Evolutionary conservation across 2,329 filamentous ascomycete genomes (phyloP), one percentile per base, ranked within the genome.

Genomic region (Cladosporium sphaerospermum): DNA sequence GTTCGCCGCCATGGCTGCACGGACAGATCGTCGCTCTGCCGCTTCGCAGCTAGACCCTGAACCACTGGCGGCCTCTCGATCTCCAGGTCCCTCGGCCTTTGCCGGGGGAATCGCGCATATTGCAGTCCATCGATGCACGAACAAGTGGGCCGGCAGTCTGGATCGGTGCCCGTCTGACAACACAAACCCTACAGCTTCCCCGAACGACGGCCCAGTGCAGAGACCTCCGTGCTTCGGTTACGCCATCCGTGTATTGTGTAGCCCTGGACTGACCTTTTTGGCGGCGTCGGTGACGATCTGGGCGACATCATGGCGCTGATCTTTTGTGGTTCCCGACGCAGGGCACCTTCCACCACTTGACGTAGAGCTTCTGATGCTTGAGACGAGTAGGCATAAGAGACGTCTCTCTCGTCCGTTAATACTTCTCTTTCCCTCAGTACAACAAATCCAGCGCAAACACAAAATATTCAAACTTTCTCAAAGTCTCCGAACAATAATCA

Each of bases 271-370:
- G 4, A 36, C n/a, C 34, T 11, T n/a, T 36, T 49, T 42, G 46
- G 34, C 47, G 39, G 39, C 39, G 36, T n/a, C 34, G 44, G 48
- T 51, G 48, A 51, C 48, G 48, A 51, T 34, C 28, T 19, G 28
- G 23, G 40, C 36, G 36, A 31, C 48, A 51, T 51, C 48, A 51
- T 51, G 10, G 16, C 19, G 48, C 14, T n/a, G 47, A 50, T 50
- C 47, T 50, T 49, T 43, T 33, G 39, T 32, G 48, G 40, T 39
- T 11, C 48, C 31, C 43, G 48, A 51, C 48, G 48, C 48, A 51
- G 40, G 40, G 40, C 40, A 16, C 14, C 28, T 14, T 34, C 23
- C 19, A 28, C 11, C 47, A 42, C 19, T 43, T 43, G 14, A 19
- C 39, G 23, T 7, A 8, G 23, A 23, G 10, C 10, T 43, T 42